Base-by-base conservation (phyloP, 2,329 filamentous ascomycete species). In the Colletotrichum phormii region DNA sequence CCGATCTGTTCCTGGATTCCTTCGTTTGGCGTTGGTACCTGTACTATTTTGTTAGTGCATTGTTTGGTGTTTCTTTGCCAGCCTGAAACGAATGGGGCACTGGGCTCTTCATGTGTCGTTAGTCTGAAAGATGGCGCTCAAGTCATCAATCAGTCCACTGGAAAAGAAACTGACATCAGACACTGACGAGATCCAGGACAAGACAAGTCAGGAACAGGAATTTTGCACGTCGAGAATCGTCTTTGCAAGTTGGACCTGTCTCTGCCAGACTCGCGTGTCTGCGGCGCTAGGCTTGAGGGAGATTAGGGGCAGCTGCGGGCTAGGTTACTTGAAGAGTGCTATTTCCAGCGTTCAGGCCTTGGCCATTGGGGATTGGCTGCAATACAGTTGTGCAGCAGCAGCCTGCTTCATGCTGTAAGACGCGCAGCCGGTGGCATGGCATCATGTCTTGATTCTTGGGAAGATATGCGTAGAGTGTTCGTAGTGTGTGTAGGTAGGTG, bases 1-100 rank as follows among this genome's bases (percentile, higher is more conserved):
- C 64, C 53, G 42, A 54, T 29, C 33, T 55, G 70, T 72, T 70
- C 60, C 70, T 72, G 60, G 66, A 70, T 61, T 61, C 11, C 26
- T 22, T 12, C 29, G 24, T 26, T 26, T 22, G 26, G 11, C 22
- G 9, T 12, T 15, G 46, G 35, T 7, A 31, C 33, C 60, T 57
- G 59, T 64, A 72, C 55, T 18, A 26, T 12, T 18, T 29, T 22
- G 46, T 54, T n/a, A 55, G 24, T 29, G 24, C 54, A 31, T 22
- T 5, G 13, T 18, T 31, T 33, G 55, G 18, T 33, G 15, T 54
- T 15, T 62, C 57, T 29, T 33, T 37, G 46, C 46, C 29, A n/a
- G 46, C 29, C n/a, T 53, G 60, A 63, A 63, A 53, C 60, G 12
- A 33, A 29, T 5, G 37, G 59, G 29, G 46, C n/a, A 6, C 26